Base-by-base conservation (phyloP, 208 protist genomes). In the Vickermania spadyakhi region DNA sequence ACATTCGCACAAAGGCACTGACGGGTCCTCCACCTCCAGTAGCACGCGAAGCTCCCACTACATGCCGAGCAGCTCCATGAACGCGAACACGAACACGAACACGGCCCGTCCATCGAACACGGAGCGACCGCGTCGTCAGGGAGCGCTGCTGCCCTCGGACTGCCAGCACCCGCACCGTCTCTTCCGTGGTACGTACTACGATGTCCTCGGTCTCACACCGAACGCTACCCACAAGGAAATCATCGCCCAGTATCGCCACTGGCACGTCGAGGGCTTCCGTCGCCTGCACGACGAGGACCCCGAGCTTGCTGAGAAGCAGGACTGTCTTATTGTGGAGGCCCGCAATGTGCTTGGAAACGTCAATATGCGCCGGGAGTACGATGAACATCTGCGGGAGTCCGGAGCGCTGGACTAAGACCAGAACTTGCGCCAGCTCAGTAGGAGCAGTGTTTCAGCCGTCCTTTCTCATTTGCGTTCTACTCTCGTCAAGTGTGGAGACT, bases 111-210 rank as follows among this genome's bases (percentile, higher is more conserved):
- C 55, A 5, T 4, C 18, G 7, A 23, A 22, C 52, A 21, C 36
- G 4, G 22, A 26, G 49, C 23, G 18, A 49, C 11, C 59, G 21
- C 31, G n/a, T 4, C 13, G 18, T 36, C 23, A 28, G 4, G 58
- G 56, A 2, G 50, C 11, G 67, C 73, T 70, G 29, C 73, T 91
- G 4, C 84, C 88, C 0, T 54, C 68, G 50, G 81, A 80, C 64
- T 94, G 88, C 75, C 77, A 73, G 60, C 90, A 89, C 67, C 84
- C 88, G 21, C 88, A 94, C 64, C 63, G 58, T 22, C 28, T 57
- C 23, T 81, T 82, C 21, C 28, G 58, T n/a, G 83, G 81, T n/a
- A 91, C 84, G 28, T 91, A 94, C 70, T 92, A 91, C 72, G 79
- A 89, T 63, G 66, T 89, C 2, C 81, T 94, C 27, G 74, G 71